Conservation (phyloP, 192 early-diverging fungal species). For the Rhizophlyctis rosea region DNA sequence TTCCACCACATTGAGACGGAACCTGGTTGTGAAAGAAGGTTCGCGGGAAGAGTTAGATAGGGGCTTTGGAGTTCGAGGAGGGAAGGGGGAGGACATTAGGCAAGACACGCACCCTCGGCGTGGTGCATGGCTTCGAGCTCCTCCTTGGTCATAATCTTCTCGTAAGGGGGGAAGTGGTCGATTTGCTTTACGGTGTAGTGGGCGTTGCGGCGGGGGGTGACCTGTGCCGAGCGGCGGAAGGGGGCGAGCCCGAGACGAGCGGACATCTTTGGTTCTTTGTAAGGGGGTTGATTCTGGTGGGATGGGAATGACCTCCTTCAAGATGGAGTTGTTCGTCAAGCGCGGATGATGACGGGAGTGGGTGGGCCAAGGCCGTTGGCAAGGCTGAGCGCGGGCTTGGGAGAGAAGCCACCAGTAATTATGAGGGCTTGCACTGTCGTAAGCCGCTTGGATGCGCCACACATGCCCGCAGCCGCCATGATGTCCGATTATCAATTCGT, state of each 20-base stretch:
- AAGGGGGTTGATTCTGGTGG: too few relatives aligned
- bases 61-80: background rate
- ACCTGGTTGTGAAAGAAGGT: slow-evolving; percentile 16
- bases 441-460: too few relatives aligned
- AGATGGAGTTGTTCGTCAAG: too few relatives aligned
- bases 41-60: background rate
- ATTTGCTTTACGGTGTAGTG: background rate
- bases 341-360: too few relatives aligned
- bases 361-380: too few relatives aligned
- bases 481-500: too few relatives aligned
- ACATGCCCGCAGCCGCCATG: too few relatives aligned
- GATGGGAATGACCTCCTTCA: too few relatives aligned
- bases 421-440: too few relatives aligned
- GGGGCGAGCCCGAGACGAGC: slow-evolving; percentile 15
- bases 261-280: background rate
- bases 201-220: slow-evolving; percentile 9
- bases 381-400: too few relatives aligned
- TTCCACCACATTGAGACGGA: slow-evolving; percentile 42
- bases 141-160: slow-evolving; percentile 31
- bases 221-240: slow-evolving; percentile 16
- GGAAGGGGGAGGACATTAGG: background rate
- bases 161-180: slow-evolving; percentile 25
- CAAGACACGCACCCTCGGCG: slow-evolving; percentile 18
- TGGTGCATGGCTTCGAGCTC: slow-evolving; percentile 29
- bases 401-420: too few relatives aligned